Evolutionary conservation across 768 basidiomycete species (phyloP), one percentile per base, ranked within the genome.

Genomic region (Baorangia bicolor): DNA sequence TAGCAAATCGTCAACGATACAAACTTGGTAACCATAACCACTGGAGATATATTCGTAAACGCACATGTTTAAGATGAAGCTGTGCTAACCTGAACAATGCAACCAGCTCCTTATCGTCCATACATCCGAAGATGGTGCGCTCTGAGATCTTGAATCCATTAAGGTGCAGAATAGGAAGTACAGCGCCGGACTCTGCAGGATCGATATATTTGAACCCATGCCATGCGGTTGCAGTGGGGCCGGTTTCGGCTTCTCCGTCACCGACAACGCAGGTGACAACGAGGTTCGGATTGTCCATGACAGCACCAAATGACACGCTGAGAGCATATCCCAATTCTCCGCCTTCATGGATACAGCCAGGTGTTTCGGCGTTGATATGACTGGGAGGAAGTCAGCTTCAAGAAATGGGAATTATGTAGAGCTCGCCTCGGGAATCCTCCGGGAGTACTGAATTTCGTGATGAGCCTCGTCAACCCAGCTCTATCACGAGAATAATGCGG

Each of bases 101-200:
- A 18, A 75, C 79, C 27, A 94, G 73, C 68, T 95, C 94, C 64
- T 88, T 86, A 68, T 96, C 79, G 64, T 95, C 93, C 92, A 95
- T 94, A 21, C 87, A 87, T 38, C 93, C 94, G 55, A 85, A 88
- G 55, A 97, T 88, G 16, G 94, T 95, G 35, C 92, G 82, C 67
- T 94, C 91, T 0, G 89, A 91, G 57, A 95, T 94, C 78, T 94
- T 90, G 81, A 91, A 92, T 16, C 90, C 88, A 60, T 94, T 94
- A 59, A 88, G 82, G 65, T 94, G 90, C 2, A 97, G 77, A 59
- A 95, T 91, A 25, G 93, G 94, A n/a, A 97, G 75, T 20, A 95
- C 91, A 0, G 94, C 92, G 20, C 94, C 93, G 3, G 87, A 89
- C 72, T 94, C 93, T 16, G 82, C 83, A 23, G 94, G 93, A 66